Base-by-base conservation (phyloP, 2,329 filamentous ascomycete genomes). In the Fonsecaea multimorphosa region DNA sequence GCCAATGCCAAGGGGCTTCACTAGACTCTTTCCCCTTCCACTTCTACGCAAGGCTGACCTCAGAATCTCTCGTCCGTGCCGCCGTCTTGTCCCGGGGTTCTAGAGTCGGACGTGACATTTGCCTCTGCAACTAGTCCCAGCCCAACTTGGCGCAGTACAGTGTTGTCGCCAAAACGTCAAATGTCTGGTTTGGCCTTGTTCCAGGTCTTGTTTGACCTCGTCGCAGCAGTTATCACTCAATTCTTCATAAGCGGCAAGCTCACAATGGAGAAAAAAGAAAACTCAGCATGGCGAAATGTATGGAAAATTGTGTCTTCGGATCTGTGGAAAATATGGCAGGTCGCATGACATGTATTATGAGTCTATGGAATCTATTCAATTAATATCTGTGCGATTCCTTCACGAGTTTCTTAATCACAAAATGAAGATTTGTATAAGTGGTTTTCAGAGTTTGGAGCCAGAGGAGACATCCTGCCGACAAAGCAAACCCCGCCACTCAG, bases 151-250 rank as follows among this genome's bases (percentile, higher is more conserved):
- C 27, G 44, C 9, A 24, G 8, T 24, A 2, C n/a, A 27, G 11
- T 14, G 29, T 27, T 24, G 19, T n/a, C 9, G 58, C 58, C 58
- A 60, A 60, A 46, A 29, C 58, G 14, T 60, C 31, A 7, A 59
- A 34, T 2, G 8, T 38, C 44, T 59, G 57, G 27, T 59, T 46
- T 31, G 19, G 34, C 19, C 40, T n/a, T n/a, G n/a, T n/a, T n/a
- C n/a, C n/a, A n/a, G n/a, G 3, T 4, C 31, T 36, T 19, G n/a
- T 52, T 52, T 16, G 46, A 19, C 9, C 49, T 24, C 44, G 24
- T 11, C 12, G 22, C 27, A 14, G 31, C 12, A 19, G 14, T n/a
- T n/a, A n/a, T n/a, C 27, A 19, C 40, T 27, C 29, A n/a, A n/a
- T n/a, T n/a, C n/a, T n/a, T n/a, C n/a, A n/a, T n/a, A n/a, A n/a